phyloP scores from a whole-genome alignment of 2,329 filamentous ascomycete species.

The Penicillium sp. region DNA sequence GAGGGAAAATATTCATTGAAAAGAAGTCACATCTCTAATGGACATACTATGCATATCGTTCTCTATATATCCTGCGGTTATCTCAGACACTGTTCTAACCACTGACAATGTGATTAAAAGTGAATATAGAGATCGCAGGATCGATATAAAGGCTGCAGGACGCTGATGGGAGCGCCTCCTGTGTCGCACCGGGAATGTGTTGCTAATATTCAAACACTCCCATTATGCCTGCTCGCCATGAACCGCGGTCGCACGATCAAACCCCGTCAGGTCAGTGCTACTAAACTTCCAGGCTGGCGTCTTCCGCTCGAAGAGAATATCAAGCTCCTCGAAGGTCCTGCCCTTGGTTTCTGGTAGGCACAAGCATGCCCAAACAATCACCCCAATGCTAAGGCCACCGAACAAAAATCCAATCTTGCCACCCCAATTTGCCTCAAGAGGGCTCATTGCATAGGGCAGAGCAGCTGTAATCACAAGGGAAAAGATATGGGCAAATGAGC shows the following conservation, averaged over 20 bases:
- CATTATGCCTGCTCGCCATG: not conserved
- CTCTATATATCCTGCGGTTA: no score
- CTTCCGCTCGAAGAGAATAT: slow-evolving; percentile 30
- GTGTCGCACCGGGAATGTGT: not conserved
- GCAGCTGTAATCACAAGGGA: slow-evolving; percentile 27
- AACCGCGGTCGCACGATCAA: not conserved
- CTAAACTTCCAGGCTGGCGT: slow-evolving; percentile 25
- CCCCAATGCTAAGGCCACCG: slow-evolving; percentile 23
- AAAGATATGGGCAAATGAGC: slow-evolving; percentile 29
- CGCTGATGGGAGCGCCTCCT: not conserved
- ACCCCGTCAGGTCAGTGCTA: not conserved
- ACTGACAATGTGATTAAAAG: not conserved
- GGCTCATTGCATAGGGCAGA: slow-evolving; percentile 35
- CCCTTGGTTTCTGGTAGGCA: slow-evolving; percentile 33
- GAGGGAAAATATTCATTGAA: not conserved
- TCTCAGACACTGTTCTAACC: not conserved
- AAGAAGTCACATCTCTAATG: not conserved
- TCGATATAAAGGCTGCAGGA: not conserved
- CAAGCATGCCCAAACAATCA: slow-evolving; percentile 32
- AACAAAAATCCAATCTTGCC: slow-evolving; percentile 37
- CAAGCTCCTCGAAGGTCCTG: slow-evolving; percentile 31
- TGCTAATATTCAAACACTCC: not conserved
- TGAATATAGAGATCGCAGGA: not conserved
- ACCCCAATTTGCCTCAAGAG: slow-evolving; percentile 27
- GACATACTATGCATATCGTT: no score